Evolutionary conservation across 306 rosid species (phyloP).

Genomic region (Trifolium subterraneum): DNA sequence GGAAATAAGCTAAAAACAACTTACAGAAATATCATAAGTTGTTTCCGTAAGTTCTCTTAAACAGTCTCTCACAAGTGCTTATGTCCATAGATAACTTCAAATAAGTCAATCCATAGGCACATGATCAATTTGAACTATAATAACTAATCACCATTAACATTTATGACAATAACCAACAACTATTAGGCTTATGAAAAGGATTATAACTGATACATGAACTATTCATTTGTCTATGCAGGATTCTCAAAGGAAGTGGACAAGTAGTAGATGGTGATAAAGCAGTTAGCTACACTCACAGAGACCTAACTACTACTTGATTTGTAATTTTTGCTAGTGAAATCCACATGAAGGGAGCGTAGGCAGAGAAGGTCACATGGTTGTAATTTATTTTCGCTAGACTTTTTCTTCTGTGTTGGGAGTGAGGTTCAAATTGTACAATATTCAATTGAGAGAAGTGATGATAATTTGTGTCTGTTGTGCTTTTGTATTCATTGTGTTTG

Average conservation of each 20-base stretch:
- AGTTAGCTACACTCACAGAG: slow-evolving; percentile 71
- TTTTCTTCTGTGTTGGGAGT: slow-evolving; percentile 1
- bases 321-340: slow-evolving; percentile 16
- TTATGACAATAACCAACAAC: slow-evolving; percentile 5
- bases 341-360: slow-evolving; percentile 21
- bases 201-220: slow-evolving; percentile 20
- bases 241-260: slow-evolving; percentile 90
- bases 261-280: slow-evolving; percentile 83
- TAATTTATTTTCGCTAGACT: slow-evolving; percentile 13
- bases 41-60: neutral
- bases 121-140: slow-evolving; percentile 9
- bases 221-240: slow-evolving; percentile 61
- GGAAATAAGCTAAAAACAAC: neutral
- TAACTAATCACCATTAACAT: neutral
- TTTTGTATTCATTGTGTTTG: slow-evolving; percentile 19
- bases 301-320: slow-evolving; percentile 61
- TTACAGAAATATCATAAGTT: neutral
- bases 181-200: slow-evolving; percentile 5
- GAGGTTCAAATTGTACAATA: slow-evolving; percentile 34
- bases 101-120: neutral
- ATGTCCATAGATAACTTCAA: neutral
- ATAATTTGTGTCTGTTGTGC: neutral
- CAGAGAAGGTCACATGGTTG: slow-evolving; percentile 5
- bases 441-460: slow-evolving; percentile 11
- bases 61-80: neutral